These are phyloP conservation scores for Aspergillus sp. DNA, from an alignment of 2,329 filamentous ascomycete genomes.

Conservation along the genomic window DNA sequence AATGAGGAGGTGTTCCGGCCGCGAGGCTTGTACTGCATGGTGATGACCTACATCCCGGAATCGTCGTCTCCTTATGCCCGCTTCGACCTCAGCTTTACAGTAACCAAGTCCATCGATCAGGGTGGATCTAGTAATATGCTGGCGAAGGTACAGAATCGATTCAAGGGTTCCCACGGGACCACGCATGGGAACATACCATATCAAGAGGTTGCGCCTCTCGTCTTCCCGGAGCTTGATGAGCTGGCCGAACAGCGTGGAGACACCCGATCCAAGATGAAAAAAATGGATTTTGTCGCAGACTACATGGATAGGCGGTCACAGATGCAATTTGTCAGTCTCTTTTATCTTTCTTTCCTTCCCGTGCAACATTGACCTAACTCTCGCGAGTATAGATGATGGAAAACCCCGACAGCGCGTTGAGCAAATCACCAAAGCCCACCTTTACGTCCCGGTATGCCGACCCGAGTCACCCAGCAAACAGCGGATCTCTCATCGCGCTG, in stretches of 20 bases:
- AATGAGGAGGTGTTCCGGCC: slow-evolving; percentile 52
- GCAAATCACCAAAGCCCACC: slow-evolving; percentile 21
- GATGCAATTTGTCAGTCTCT: slow-evolving; percentile 33
- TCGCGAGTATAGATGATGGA: slow-evolving; percentile 18
- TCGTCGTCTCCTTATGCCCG: slow-evolving; percentile 17
- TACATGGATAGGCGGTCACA: slow-evolving; percentile 46
- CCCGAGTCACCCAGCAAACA: slow-evolving; percentile 45
- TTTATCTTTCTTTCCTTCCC: slow-evolving; percentile 4
- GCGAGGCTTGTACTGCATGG: slow-evolving; percentile 46
- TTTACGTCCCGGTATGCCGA: slow-evolving; percentile 45
- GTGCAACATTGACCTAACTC: slow-evolving; percentile 3
- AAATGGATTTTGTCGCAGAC: slow-evolving; percentile 32
- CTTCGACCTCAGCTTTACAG: slow-evolving; percentile 29
- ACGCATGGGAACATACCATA: slow-evolving; percentile 32
- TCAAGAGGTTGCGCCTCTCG: slow-evolving; percentile 42
- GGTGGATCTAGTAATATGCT: too few species aligned
- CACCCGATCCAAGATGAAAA: neutral
- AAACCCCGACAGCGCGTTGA: slow-evolving; percentile 36
- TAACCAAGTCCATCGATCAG: too few species aligned
- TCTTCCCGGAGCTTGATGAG: slow-evolving; percentile 41
- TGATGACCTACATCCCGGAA: slow-evolving; percentile 48
- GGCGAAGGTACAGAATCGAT: too few species aligned
- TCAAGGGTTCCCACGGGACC: slow-evolving; percentile 25
- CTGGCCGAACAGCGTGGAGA: neutral
- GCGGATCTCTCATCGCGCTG: slow-evolving; percentile 40